Evolutionary conservation across 768 basidiomycete species (phyloP).

Genomic region (Clathrus columnatus): DNA sequence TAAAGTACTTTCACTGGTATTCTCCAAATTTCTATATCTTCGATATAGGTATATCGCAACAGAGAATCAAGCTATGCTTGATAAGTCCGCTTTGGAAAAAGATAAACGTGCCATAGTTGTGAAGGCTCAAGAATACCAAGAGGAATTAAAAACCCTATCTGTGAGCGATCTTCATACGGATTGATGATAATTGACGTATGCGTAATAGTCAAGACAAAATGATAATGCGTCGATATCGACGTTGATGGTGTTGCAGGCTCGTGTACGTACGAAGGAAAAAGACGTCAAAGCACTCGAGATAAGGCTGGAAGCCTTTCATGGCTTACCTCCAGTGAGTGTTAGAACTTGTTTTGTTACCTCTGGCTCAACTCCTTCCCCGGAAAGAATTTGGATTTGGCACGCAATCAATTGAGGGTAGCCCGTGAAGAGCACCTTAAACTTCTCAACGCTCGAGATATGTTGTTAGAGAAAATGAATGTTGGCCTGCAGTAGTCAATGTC

Average conservation of each 20-base stretch:
- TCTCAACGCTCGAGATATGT: constrained; percentile 37
- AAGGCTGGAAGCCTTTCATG: constrained; percentile 39
- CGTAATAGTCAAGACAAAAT: constrained; percentile 25
- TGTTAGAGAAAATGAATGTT: constrained; percentile 39
- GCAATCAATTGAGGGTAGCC: constrained; percentile 32
- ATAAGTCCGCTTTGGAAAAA: constrained; percentile 27
- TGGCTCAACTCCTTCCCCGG: too few relatives aligned
- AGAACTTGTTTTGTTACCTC: neutral
- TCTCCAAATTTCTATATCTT: too few relatives aligned
- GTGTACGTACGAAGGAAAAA: constrained; percentile 28
- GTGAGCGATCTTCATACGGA: constrained; percentile 17
- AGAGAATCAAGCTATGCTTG: constrained; percentile 28
- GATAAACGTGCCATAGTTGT: constrained; percentile 32
- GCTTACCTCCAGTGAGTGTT: too few relatives aligned
- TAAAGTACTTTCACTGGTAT: neutral
- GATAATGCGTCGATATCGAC: constrained; percentile 30
- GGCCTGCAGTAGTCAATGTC: constrained; percentile 19
- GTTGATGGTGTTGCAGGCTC: constrained; percentile 31
- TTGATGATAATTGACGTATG: neutral
- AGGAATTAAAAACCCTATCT: constrained; percentile 27
- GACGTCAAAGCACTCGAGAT: constrained; percentile 35
- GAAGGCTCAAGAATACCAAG: constrained; percentile 41
- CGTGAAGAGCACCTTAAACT: constrained; percentile 37
- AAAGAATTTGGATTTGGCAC: constrained; percentile 41
- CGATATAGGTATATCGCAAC: neutral